Base-by-base conservation (phyloP, 1,284 basidiomycete species). In the Austroboletus novae-zelandiae region DNA sequence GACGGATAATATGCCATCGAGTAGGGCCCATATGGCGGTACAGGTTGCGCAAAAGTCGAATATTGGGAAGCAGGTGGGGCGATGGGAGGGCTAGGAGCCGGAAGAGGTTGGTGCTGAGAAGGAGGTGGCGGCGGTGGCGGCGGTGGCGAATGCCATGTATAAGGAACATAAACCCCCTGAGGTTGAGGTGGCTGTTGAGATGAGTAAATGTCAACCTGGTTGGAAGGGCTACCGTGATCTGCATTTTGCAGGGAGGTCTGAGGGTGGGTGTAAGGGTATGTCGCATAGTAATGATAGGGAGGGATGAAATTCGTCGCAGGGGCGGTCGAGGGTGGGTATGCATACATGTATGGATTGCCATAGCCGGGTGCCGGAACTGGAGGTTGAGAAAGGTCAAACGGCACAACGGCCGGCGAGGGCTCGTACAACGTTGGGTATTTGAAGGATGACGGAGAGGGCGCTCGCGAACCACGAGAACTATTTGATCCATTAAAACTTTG, bases 381-480 rank as follows among this genome's bases (percentile, higher is more conserved):
- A 31, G 68, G 69, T 48, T 76, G 78, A 20, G 73, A 61, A 32
- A 72, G 71, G 45, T 86, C 84, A 52, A 81, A 84, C 31, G 73
- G 63, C 34, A 70, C 59, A 18, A 69, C 57, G 48, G 70, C 57
- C 6, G 76, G 71, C 18, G 76, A 70, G 13, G 81, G 80, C 47
- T 89, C 87, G 58, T 89, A 88, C 20, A 89, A 66, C 0, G 81
- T 77, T 15, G 86, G 76, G 62, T 82, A 90, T 48, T 78, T 80
- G 67, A 89, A 84, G 15, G 86, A 80, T 20, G 68, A 65, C 2
- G 87, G 86, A 6, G 87, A 89, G 10, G 86, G 74, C 2, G 86
- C 83, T 57, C 86, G 74, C 23, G 86, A 89, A 57, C 78, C 80
- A 46, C 83, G 81, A 23, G 84, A 81, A 61, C 81, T 82, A 39